phyloP scores from a whole-genome alignment of 2,329 filamentous ascomycete genomes.

The Fragosphaeria purpurea region DNA sequence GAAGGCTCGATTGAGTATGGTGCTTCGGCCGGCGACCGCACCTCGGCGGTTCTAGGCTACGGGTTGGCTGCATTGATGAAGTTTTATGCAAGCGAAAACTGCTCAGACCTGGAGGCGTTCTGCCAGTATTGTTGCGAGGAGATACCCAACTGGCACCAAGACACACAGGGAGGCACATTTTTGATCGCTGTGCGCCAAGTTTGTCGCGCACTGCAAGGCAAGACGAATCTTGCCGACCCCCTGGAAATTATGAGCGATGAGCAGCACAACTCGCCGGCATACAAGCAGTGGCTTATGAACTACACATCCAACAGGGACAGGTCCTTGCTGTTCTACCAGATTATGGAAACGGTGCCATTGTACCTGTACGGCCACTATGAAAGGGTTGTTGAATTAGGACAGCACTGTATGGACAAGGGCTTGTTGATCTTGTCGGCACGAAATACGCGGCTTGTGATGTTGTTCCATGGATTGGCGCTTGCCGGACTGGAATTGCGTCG shows the following conservation, averaged over 20 bases:
- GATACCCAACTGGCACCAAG: conserved; percentile 60
- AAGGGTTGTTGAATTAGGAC: conserved; percentile 47
- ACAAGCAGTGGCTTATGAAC: conserved; percentile 48
- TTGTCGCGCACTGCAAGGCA: conserved; percentile 62
- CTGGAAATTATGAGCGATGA: conserved; percentile 55
- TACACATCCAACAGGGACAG: conserved; percentile 50
- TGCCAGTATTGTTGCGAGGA: conserved; percentile 66
- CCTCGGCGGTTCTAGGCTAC: conserved; percentile 61
- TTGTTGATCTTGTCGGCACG: conserved; percentile 48
- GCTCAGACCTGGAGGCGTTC: conserved; percentile 58
- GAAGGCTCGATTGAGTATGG: conserved; percentile 58
- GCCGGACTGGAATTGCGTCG: conserved; percentile 41
- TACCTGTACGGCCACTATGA: conserved; percentile 56
- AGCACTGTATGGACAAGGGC: conserved; percentile 35
- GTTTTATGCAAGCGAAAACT: conserved; percentile 60
- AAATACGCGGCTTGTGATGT: conserved; percentile 44
- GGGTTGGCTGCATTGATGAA: conserved; percentile 57
- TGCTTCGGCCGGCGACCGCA: conserved; percentile 57
- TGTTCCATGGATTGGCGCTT: conserved; percentile 52
- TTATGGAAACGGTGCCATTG: conserved; percentile 51
- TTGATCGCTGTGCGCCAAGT: conserved; percentile 57
- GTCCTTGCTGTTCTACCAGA: conserved; percentile 59
- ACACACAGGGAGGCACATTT: conserved; percentile 61
- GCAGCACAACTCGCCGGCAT: conserved; percentile 48
- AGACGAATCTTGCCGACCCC: conserved; percentile 46